Evolutionary conservation across 78 protist species (phyloP), one percentile per base, ranked within the genome.

Genomic region (Tieghemostelium lacteum): DNA sequence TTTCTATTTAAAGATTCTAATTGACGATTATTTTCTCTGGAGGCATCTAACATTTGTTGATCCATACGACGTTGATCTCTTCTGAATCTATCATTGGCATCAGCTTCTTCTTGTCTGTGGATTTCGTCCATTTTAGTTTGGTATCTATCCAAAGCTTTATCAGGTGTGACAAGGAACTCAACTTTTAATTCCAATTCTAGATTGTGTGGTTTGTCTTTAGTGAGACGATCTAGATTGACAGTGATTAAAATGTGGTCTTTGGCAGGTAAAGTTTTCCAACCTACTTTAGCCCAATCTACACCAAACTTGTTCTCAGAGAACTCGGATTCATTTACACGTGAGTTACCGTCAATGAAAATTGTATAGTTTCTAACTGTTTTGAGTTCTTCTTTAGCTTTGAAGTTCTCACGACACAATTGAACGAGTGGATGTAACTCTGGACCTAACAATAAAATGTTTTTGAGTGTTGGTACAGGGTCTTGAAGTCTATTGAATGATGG

Each of bases 81-180:
- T 19, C 63, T 75, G 17, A 54, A 54, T 19, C 77, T n/a, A 20
- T 55, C 85, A 17, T 80, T 74, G 17, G 54, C 72, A 16, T 34
- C 66, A 10, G 1, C 12, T 22, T 64, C 19, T 42, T 80, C 77
- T 55, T 45, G 67, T 34, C 64, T 49, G 0, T 71, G 19, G 22
- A 28, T 57, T 40, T 24, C 17, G 39, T 71, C 77, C 10, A 42
- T 72, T 39, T 55, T 55, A n/a, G 58, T 83, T 60, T 61, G 70
- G 36, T 69, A 69, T 26, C 78, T 31, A 31, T 69, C 73, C 20
- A 55, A 31, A 14, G 91, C 91, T n/a, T 31, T 60, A 31, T 83
- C 78, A 40, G 91, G 91, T 0, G 77, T 70, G 22, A 83, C 91
- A 0, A 83, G 45, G 72, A 83, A 83, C 36, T 83, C 91, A n/a